Evolutionary conservation across 768 basidiomycete genomes (phyloP).

Genomic region (Pulveroboletus frians): DNA sequence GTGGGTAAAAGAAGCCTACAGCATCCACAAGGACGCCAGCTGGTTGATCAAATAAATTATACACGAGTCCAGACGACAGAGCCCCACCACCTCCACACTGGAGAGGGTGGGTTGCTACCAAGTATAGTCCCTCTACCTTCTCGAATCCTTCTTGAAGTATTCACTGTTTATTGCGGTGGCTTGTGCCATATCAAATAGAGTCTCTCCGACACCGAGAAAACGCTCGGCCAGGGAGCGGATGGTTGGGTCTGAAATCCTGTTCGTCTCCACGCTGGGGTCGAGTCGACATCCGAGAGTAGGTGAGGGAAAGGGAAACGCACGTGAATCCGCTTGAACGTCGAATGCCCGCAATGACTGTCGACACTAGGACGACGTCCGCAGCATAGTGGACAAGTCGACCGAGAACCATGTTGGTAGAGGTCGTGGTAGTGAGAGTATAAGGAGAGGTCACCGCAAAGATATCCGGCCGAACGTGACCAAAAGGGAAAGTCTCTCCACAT

Average conservation of each 20-base stretch:
- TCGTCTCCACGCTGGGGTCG: conserved; percentile 56
- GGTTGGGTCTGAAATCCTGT: conserved; percentile 70
- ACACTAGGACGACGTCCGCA: conserved; percentile 78
- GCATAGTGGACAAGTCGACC: conserved; percentile 81
- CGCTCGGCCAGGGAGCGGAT: conserved; percentile 70
- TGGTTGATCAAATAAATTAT: conserved; percentile 26
- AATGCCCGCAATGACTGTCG: conserved; percentile 88
- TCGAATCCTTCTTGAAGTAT: conserved; percentile 65
- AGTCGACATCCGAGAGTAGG: background rate
- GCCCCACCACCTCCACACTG: conserved; percentile 7
- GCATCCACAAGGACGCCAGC: conserved; percentile 18
- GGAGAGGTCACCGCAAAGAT: background rate
- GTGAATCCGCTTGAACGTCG: conserved; percentile 84
- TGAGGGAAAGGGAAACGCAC: conserved; percentile 46
- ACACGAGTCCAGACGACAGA: conserved; percentile 17
- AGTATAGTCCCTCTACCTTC: conserved; percentile 23
- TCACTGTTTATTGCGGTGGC: conserved; percentile 80
- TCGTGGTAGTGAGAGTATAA: background rate
- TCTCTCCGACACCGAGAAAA: conserved; percentile 84
- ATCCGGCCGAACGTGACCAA: background rate
- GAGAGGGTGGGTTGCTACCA: conserved; percentile 2
- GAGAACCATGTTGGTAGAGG: conserved; percentile 41
- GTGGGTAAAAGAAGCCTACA: conserved; percentile 3
- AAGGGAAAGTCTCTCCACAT: conserved; percentile 22
- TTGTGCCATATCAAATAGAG: conserved; percentile 80